These are phyloP conservation scores for Wickerhamomyces bisporus DNA, from an alignment of 805 yeast species.

Conservation along the genomic window DNA sequence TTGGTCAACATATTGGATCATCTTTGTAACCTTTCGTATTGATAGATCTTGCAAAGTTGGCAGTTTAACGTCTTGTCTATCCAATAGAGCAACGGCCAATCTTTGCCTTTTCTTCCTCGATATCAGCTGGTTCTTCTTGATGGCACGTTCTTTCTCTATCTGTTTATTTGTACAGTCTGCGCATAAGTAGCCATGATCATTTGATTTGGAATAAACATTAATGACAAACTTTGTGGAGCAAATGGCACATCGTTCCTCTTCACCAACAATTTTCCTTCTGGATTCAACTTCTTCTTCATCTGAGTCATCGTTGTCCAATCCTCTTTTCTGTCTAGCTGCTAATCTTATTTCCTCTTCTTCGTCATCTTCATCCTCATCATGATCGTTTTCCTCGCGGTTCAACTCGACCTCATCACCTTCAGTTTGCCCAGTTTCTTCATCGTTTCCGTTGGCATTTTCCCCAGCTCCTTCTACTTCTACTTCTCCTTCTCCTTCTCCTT, in stretches of 20 bases:
- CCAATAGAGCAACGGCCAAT: conserved; percentile 79
- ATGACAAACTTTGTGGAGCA: conserved; percentile 58
- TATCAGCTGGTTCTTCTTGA: conserved; percentile 48
- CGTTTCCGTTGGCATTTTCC: not conserved
- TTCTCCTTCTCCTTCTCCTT: conserved; percentile 2
- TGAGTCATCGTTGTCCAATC: conserved; percentile 28
- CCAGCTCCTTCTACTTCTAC: conserved; percentile 2
- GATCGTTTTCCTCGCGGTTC: conserved; percentile 18
- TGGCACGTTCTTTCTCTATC: conserved; percentile 37
- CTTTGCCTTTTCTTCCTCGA: conserved; percentile 73
- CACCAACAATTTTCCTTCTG: conserved; percentile 34
- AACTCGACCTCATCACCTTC: conserved; percentile 27
- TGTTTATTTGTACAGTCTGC: conserved; percentile 47
- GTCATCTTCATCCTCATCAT: conserved; percentile 21
- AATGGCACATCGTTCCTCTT: conserved; percentile 55
- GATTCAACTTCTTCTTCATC: conserved; percentile 27
- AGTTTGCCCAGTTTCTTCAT: conserved; percentile 1
- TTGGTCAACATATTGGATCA: conserved; percentile 70
- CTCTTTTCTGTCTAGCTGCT: conserved; percentile 38
- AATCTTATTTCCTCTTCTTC: conserved; percentile 29
- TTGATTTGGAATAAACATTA: conserved; percentile 58
- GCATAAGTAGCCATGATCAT: conserved; percentile 58
- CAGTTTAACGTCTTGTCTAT: conserved; percentile 54
- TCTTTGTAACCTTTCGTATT: conserved; percentile 56
- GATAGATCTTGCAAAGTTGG: conserved; percentile 82